Conservation (phyloP, 192 early-diverging fungal species). For the Coemansia sp. region DNA sequence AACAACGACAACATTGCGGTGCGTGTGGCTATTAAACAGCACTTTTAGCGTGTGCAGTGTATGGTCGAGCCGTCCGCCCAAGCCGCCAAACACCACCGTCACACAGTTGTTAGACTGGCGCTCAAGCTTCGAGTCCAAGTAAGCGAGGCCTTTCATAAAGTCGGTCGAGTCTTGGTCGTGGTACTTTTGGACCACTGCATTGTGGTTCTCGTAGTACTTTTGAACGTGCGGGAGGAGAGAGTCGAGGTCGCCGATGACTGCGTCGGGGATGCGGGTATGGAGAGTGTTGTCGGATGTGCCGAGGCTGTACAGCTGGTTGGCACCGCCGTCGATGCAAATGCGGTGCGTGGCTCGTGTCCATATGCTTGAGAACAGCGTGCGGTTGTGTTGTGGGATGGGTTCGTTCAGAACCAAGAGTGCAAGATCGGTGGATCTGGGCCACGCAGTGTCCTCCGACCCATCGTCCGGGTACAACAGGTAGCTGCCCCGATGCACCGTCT, state of each 20-base stretch:
- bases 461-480: conserved; percentile 30
- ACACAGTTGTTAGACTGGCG: conserved; percentile 38
- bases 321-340: conserved; percentile 88
- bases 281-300: conserved; percentile 44
- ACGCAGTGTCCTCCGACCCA: neutral
- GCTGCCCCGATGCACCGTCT: conserved; percentile 23
- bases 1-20: conserved; percentile 62
- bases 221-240: conserved; percentile 64
- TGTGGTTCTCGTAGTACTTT: conserved; percentile 62
- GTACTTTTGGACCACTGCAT: conserved; percentile 19
- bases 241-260: conserved; percentile 85
- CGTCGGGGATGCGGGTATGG: conserved; percentile 58
- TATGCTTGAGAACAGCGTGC: conserved; percentile 29
- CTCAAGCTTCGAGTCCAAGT: conserved; percentile 30
- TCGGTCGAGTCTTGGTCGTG: conserved; percentile 74
- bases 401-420: conserved; percentile 78
- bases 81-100: conserved; percentile 76
- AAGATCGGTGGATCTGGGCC: conserved; percentile 29
- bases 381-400: conserved; percentile 51
- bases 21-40: conserved; percentile 61
- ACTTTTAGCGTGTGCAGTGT: conserved; percentile 76
- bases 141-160: conserved; percentile 83
- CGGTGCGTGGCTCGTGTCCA: conserved; percentile 51
- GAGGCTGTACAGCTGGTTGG: conserved; percentile 77
- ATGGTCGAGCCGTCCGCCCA: conserved; percentile 90